Base-by-base conservation (phyloP, 2,329 filamentous ascomycete species). In the Ascochyta lentis region DNA sequence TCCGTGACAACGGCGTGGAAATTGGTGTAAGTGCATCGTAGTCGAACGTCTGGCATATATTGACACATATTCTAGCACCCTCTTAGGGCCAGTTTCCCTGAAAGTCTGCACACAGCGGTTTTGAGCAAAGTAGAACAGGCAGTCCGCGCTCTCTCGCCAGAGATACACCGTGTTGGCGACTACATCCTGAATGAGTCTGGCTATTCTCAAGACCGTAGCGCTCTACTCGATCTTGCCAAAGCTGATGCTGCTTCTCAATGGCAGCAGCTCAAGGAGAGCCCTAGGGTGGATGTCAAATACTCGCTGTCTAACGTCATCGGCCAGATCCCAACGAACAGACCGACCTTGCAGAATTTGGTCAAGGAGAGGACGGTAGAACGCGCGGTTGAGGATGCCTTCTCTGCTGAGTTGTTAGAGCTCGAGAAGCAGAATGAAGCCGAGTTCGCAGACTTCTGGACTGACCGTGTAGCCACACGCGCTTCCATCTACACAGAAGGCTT, bases 361-460 rank as follows among this genome's bases (percentile, higher is more conserved):
- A 57, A 63, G 22, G 63, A 70, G 12, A 64, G 67, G 23, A 38
- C 54, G 1, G 42, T 63, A 3, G 59, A 66, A n/a, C 67, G 61
- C 15, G 49, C 58, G 1, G 35, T 66, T 9, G 68, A 71, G 8
- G 61, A 66, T 1, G 52, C 54, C 7, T 76, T 72, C 58, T 68
- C 61, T 51, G 44, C 38, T 24, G 48, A 55, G n/a, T 58, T 76
- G 13, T 48, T 67, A 0, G 34, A 59, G 13, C 49, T 75, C 6
- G 72, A 76, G 59, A 49, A 58, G 4, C 49, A 64, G 10, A 71
- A 67, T 33, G 72, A 76, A 50, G 49, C 55, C 3, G 62, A 64
- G 0, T 74, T 77, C 44, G 60, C 67, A 3, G 46, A 48, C 6
- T 72, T 70, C 51, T 77, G 75, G 75, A 64, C 38, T 3, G 70